Percentiles rank a stretch among this genome's conserved stretches.
Evolutionary conservation across 495 filamentous ascomycete species (phyloP).

Genomic region (Penicillium coprophilum): DNA sequence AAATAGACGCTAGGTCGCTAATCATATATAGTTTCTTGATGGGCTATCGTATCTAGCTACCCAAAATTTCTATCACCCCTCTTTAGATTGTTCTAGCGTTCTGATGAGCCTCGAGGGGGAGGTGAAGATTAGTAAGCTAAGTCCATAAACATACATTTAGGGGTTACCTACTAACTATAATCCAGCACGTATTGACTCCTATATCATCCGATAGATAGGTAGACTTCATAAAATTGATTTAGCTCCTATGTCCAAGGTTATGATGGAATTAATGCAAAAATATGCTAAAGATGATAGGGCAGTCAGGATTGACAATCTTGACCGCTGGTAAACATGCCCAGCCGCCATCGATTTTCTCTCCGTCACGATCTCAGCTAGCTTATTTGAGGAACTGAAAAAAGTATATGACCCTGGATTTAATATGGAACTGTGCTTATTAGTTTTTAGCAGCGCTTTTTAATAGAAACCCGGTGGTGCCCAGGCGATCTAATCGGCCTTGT

Average conservation of each 20-base stretch:
- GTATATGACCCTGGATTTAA: constrained; percentile 22
- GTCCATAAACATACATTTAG: neutral
- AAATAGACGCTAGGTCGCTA: too few relatives aligned
- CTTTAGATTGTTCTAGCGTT: constrained; percentile 18
- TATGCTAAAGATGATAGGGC: constrained; percentile 36
- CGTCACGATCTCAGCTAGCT: constrained; percentile 24
- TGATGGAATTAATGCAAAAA: constrained; percentile 42
- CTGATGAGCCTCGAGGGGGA: constrained; percentile 15
- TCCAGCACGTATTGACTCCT: constrained; percentile 13
- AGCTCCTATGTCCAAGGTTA: constrained; percentile 14
- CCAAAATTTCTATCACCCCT: constrained; percentile 12
- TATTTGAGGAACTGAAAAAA: constrained; percentile 25
- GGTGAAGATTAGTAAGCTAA: constrained; percentile 21
- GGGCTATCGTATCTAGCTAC: constrained; percentile 15
- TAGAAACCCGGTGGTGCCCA: too few relatives aligned
- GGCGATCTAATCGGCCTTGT: too few relatives aligned
- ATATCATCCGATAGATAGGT: constrained; percentile 1
- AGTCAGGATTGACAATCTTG: constrained; percentile 33
- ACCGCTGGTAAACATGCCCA: constrained; percentile 20
- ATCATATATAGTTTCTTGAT: constrained; percentile 21
- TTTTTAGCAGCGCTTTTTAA: too few relatives aligned
- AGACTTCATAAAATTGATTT: constrained; percentile 10
- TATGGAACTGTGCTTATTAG: too few relatives aligned
- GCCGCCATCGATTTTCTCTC: constrained; percentile 27
- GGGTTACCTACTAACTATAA: too few relatives aligned